Evolutionary conservation across 2,329 filamentous ascomycete species (phyloP).

Genomic region (Diaporthe amygdali): DNA sequence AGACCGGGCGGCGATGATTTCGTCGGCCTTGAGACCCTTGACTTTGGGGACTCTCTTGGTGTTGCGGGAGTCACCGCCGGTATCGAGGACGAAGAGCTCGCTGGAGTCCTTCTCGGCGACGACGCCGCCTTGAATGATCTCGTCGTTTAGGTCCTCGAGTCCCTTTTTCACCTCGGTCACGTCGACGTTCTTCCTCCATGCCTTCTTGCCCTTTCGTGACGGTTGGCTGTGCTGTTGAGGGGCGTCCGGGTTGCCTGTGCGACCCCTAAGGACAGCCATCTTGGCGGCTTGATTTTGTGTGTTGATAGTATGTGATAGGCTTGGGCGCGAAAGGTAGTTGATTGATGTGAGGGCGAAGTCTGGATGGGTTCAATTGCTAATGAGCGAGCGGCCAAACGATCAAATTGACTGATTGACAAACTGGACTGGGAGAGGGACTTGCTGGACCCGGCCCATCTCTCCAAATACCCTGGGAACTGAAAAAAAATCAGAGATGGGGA

Average conservation of each 20-base stretch:
- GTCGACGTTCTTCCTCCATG: slow-evolving; percentile 98
- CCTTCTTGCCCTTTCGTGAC: slow-evolving; percentile 96
- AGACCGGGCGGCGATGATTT: slow-evolving; percentile 87
- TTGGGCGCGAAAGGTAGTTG: background rate
- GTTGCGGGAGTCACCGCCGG: slow-evolving; percentile 70
- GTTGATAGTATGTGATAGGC: no score
- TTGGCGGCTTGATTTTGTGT: slow-evolving; percentile 21
- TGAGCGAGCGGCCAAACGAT: background rate
- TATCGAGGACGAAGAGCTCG: slow-evolving; percentile 86
- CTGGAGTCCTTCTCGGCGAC: slow-evolving; percentile 82
- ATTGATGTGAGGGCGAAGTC: background rate
- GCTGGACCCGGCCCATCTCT: slow-evolving; percentile 1
- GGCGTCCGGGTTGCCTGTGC: slow-evolving; percentile 55
- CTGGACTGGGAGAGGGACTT: background rate
- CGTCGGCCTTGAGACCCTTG: slow-evolving; percentile 86
- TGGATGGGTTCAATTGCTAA: background rate
- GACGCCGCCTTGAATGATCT: slow-evolving; percentile 90
- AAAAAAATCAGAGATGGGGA: slow-evolving; percentile 22
- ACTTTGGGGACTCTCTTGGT: slow-evolving; percentile 68
- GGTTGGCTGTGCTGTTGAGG: slow-evolving; percentile 86
- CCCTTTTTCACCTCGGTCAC: slow-evolving; percentile 84
- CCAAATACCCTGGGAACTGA: background rate
- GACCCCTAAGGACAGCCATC: slow-evolving; percentile 61
- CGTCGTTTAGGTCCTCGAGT: slow-evolving; percentile 81
- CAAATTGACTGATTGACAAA: background rate